Evolutionary conservation across 2,329 filamentous ascomycete species (phyloP).

Genomic region (Microsporum ferrugineum): DNA sequence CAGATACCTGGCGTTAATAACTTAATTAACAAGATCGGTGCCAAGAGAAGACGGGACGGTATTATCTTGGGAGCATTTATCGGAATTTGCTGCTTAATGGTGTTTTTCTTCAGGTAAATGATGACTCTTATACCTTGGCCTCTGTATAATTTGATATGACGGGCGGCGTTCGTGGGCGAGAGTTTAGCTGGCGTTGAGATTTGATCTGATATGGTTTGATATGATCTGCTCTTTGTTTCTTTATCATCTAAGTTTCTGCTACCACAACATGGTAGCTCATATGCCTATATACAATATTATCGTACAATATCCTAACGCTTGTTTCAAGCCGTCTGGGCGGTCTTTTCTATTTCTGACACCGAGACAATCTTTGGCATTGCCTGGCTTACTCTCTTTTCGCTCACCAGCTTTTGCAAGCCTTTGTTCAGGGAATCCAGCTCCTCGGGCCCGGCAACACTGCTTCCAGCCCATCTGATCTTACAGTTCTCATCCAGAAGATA

Average conservation of each 20-base stretch:
- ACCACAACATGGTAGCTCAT: not conserved
- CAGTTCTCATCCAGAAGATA: slow-evolving; percentile 82
- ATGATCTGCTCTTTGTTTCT: not conserved
- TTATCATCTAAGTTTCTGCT: not conserved
- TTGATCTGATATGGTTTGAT: not conserved
- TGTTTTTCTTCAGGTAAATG: slow-evolving; percentile 65
- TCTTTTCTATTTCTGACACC: not conserved
- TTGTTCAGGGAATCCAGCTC: slow-evolving; percentile 35
- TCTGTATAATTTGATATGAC: not conserved
- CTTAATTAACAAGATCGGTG: slow-evolving; percentile 81
- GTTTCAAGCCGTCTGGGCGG: not conserved
- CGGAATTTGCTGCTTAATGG: slow-evolving; percentile 76
- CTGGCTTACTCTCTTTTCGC: slow-evolving; percentile 24
- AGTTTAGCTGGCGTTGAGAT: slow-evolving; percentile 2
- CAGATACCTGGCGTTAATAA: slow-evolving; percentile 89
- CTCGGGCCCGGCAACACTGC: slow-evolving; percentile 37
- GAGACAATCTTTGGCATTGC: not conserved
- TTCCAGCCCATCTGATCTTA: slow-evolving; percentile 88
- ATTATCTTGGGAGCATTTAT: slow-evolving; percentile 88
- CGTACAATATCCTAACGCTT: not conserved
- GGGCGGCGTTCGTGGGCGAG: not conserved
- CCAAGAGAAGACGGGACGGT: slow-evolving; percentile 88
- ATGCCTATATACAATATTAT: not conserved
- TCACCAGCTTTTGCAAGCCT: slow-evolving; percentile 32
- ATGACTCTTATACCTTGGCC: not conserved